Evolutionary conservation across 2,329 filamentous ascomycete species (phyloP).

Genomic region (Claviceps sp.): DNA sequence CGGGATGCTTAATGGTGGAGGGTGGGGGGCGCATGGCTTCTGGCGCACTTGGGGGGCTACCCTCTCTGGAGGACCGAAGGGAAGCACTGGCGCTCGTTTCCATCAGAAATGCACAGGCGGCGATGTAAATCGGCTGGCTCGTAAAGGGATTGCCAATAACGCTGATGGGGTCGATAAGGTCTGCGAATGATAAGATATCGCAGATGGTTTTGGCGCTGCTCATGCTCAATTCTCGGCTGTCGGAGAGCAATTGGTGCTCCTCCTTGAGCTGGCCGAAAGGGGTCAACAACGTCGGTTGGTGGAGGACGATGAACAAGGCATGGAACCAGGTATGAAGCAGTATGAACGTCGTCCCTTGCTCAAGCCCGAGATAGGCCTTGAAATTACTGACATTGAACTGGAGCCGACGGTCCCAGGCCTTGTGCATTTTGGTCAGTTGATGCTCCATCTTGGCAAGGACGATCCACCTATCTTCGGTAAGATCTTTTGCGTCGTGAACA

Average conservation of each 20-base stretch:
- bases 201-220: constrained; percentile 85
- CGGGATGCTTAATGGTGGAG: no score
- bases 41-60: constrained; percentile 28
- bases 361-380: constrained; percentile 65
- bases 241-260: constrained; percentile 60
- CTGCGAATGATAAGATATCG: constrained; percentile 75
- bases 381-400: constrained; percentile 82
- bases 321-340: constrained; percentile 84
- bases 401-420: constrained; percentile 58
- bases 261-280: constrained; percentile 48
- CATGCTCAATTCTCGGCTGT: constrained; percentile 73
- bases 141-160: constrained; percentile 83
- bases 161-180: constrained; percentile 73
- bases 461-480: constrained; percentile 61
- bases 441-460: constrained; percentile 66
- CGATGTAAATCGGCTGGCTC: constrained; percentile 82
- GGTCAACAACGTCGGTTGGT: constrained; percentile 70
- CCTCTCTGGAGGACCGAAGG: constrained; percentile 41
- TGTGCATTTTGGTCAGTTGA: constrained; percentile 59
- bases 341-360: constrained; percentile 78
- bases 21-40: constrained; percentile 4
- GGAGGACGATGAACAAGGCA: constrained; percentile 69
- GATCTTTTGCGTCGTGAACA: constrained; percentile 58
- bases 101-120: constrained; percentile 76
- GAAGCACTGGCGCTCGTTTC: constrained; percentile 64